Percentiles rank a stretch among this genome's conserved stretches.
These are phyloP conservation scores for Penicillium robsamsonii DNA, from an alignment of 495 filamentous ascomycete species.

Conservation along the genomic window DNA sequence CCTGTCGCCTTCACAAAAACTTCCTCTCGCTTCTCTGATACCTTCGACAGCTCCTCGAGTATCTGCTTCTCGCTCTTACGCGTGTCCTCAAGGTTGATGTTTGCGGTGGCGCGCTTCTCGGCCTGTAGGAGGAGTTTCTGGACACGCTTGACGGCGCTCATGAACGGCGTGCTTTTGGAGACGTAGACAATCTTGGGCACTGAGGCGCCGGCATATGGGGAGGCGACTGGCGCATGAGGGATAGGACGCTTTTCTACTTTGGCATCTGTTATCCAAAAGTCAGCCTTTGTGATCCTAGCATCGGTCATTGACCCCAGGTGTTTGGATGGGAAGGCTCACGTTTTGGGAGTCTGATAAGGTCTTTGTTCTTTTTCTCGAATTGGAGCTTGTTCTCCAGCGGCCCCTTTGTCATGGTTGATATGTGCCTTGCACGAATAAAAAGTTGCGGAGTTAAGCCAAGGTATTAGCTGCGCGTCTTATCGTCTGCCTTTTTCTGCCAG, in stretches of 20 bases:
- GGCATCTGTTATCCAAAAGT: slow-evolving; percentile 27
- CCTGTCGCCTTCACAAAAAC: slow-evolving; percentile 78
- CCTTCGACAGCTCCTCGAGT: slow-evolving; percentile 40
- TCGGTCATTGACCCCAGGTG: slow-evolving; percentile 1
- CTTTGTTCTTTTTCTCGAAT: slow-evolving; percentile 44
- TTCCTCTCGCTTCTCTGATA: slow-evolving; percentile 49
- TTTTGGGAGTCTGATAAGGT: slow-evolving; percentile 40
- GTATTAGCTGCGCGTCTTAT: slow-evolving; percentile 14
- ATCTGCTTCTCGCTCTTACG: slow-evolving; percentile 41
- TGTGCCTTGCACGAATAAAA: not conserved
- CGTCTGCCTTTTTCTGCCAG: slow-evolving; percentile 27
- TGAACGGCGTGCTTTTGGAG: slow-evolving; percentile 70
- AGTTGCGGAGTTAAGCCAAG: not conserved
- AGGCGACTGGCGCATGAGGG: slow-evolving; percentile 62
- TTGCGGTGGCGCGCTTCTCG: slow-evolving; percentile 56
- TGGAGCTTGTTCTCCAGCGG: slow-evolving; percentile 31
- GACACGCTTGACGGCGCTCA: slow-evolving; percentile 78
- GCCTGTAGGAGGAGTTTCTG: slow-evolving; percentile 65
- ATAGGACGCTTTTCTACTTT: slow-evolving; percentile 67
- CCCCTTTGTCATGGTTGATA: slow-evolving; percentile 27
- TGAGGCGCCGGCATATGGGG: slow-evolving; percentile 50
- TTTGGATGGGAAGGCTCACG: slow-evolving; percentile 20
- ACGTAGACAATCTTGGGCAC: slow-evolving; percentile 74
- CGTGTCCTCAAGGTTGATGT: slow-evolving; percentile 36
- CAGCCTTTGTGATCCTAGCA: slow-evolving; percentile 15